phyloP scores from a whole-genome alignment of 75 land plant species.

The Pinus tabuliformis region DNA sequence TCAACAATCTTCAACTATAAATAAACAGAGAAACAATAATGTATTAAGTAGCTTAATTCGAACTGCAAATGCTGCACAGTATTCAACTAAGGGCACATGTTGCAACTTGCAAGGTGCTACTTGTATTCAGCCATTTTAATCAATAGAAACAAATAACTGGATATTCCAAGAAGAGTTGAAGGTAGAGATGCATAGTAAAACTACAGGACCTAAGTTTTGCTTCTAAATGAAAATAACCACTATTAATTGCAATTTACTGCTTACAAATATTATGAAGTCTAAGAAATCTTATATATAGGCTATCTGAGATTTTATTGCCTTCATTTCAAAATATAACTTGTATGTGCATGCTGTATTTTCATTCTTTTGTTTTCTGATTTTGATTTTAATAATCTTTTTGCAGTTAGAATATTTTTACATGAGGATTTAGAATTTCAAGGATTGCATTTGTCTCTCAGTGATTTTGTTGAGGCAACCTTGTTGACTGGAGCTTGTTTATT shows the following conservation, averaged over 20 bases:
- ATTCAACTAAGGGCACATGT: neutral
- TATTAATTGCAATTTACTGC: neutral
- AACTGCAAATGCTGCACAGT: neutral
- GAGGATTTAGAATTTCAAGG: neutral
- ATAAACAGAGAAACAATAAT: neutral
- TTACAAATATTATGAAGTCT: neutral
- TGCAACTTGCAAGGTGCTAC: neutral
- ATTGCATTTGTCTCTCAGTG: neutral
- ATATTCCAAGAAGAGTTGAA: too few species aligned
- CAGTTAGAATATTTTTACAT: too few species aligned
- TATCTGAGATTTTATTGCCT: neutral
- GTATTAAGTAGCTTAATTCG: neutral
- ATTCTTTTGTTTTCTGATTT: neutral
- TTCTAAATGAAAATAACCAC: too few species aligned
- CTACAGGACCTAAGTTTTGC: neutral
- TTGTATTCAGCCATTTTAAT: neutral
- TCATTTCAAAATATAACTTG: neutral
- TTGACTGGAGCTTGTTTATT: neutral
- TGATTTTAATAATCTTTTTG: too few species aligned
- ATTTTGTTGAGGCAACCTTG: neutral
- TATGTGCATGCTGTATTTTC: neutral
- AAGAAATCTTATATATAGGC: neutral
- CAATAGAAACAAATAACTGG: too few species aligned
- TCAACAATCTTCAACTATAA: neutral
- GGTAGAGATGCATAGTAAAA: neutral